A percentile compares a stretch with the other conserved stretches of the same genome.
Conservation (phyloP, 208 protist genomes). For the Acanthamoeba triangularis region DNA sequence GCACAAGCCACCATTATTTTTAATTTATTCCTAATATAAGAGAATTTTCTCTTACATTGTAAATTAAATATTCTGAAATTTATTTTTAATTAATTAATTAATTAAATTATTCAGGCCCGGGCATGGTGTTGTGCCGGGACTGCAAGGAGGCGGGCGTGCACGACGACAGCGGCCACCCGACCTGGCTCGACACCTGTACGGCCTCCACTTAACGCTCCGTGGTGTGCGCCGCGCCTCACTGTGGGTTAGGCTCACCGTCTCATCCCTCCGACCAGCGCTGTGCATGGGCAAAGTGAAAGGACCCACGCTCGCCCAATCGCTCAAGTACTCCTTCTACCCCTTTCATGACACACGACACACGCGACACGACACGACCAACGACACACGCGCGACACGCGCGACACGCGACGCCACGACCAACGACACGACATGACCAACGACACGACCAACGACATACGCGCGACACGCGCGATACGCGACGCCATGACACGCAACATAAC, state of each 20-base stretch:
- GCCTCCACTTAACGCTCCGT: too few relatives aligned
- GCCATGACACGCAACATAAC: neutral
- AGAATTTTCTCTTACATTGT: neutral
- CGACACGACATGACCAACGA: too few relatives aligned
- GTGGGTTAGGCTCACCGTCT: neutral
- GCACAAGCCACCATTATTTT: too few relatives aligned
- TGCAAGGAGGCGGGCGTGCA: slow-evolving; percentile 16
- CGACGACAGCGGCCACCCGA: neutral
- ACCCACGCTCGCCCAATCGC: neutral
- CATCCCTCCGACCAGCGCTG: neutral
- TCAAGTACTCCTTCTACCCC: neutral
- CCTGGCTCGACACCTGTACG: slow-evolving; percentile 21
- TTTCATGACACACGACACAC: neutral
- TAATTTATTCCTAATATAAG: neutral
- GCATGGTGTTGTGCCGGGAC: slow-evolving; percentile 2
- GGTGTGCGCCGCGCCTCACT: too few relatives aligned
- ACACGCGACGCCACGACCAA: too few relatives aligned
- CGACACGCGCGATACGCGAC: too few relatives aligned
- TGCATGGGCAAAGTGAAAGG: slow-evolving; percentile 23
- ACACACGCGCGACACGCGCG: neutral
- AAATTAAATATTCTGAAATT: neutral
- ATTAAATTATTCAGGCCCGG: neutral
- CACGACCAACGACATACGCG: too few relatives aligned
- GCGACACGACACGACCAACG: neutral
- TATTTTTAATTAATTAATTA: neutral